These are phyloP conservation scores for Phytophthora fragariae DNA, from an alignment of 352 stramenopile species.

Conservation along the genomic window DNA sequence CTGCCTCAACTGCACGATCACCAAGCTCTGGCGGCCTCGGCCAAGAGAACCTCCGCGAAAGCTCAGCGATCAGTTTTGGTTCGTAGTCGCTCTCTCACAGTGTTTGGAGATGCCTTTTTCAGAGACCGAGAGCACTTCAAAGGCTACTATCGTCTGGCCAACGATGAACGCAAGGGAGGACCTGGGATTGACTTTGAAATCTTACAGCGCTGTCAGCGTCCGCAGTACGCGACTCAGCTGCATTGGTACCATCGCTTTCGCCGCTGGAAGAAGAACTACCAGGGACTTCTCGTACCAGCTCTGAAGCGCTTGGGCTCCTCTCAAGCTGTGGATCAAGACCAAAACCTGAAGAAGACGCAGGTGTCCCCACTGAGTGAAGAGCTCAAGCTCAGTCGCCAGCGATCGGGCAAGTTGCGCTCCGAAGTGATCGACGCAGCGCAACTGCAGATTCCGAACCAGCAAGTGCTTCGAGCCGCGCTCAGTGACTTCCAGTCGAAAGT, in stretches of 20 bases:
- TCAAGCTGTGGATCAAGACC: not conserved
- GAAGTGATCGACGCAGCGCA: constrained; percentile 5
- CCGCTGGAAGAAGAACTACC: constrained; percentile 31
- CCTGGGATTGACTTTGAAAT: constrained; percentile 62
- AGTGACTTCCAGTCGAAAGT: constrained; percentile 19
- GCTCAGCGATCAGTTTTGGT: constrained; percentile 11
- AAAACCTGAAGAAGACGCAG: not conserved
- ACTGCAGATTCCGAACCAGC: constrained; percentile 12
- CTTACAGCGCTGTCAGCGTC: constrained; percentile 54
- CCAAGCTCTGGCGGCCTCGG: not conserved
- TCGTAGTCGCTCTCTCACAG: constrained; percentile 53
- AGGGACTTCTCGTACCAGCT: not conserved
- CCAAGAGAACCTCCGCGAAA: not conserved
- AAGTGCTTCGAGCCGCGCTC: constrained; percentile 10
- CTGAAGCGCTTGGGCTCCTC: not conserved
- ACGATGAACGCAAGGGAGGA: constrained; percentile 7
- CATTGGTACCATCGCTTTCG: constrained; percentile 49
- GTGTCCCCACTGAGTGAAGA: constrained; percentile 9
- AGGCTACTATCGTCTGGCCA: constrained; percentile 6
- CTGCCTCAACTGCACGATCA: constrained; percentile 5
- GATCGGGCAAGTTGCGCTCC: not conserved
- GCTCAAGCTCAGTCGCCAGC: not conserved
- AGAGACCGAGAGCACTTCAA: constrained; percentile 3
- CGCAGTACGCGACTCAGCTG: constrained; percentile 53
- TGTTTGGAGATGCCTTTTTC: constrained; percentile 56